Evolutionary conservation across 228 moss, liverwort and hornwort genomes (phyloP).

Genomic region (Sphagnum fallax): DNA sequence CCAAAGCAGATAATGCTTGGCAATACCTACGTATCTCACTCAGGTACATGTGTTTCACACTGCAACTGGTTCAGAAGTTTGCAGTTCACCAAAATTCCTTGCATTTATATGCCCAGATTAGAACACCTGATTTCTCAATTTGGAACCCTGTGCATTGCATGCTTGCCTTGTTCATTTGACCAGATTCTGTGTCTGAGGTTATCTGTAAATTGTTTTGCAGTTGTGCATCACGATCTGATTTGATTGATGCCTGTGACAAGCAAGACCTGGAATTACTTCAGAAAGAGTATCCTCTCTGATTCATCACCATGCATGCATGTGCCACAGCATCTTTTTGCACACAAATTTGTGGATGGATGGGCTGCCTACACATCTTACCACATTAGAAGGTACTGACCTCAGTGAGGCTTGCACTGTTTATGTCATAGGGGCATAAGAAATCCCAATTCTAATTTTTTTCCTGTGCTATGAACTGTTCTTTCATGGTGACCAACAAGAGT

Average conservation of each 20-base stretch:
- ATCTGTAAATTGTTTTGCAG: constrained; percentile 24
- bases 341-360: too few species aligned
- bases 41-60: constrained; percentile 32
- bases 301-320: background rate
- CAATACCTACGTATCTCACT: constrained; percentile 90
- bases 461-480: too few species aligned
- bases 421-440: too few species aligned
- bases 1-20: constrained; percentile 95
- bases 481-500: too few species aligned
- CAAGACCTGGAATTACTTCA: constrained; percentile 61
- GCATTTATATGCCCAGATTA: background rate
- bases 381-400: too few species aligned
- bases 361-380: too few species aligned
- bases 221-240: constrained; percentile 60
- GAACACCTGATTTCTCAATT: background rate
- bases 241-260: constrained; percentile 71
- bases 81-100: background rate
- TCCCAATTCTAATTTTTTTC: too few species aligned
- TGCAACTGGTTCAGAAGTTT: background rate
- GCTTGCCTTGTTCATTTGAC: background rate
- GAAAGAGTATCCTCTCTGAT: constrained; percentile 66
- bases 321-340: too few species aligned
- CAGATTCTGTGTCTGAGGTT: constrained; percentile 1
- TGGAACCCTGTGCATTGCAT: background rate
- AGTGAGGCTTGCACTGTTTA: too few species aligned